Conservation (phyloP, 306 rosid genomes). For the Cucurbita moschata region DNA sequence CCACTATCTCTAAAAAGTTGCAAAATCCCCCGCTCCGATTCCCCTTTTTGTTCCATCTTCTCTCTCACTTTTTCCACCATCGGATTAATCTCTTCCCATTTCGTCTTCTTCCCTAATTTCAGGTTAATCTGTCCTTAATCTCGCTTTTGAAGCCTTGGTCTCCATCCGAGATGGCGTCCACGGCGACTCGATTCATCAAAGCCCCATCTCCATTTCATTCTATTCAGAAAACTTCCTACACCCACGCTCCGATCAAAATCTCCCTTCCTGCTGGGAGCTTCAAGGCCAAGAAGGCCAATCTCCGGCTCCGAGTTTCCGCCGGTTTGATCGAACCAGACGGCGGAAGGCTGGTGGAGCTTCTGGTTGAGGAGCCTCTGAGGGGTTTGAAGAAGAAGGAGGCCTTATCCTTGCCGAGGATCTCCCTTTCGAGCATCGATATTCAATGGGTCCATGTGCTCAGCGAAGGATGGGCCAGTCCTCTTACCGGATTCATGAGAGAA, state of each 20-base stretch:
- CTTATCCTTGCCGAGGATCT: slow-evolving; percentile 42
- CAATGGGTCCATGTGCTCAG: slow-evolving; percentile 90
- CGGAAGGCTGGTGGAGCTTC: slow-evolving; percentile 70
- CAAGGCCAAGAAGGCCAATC: slow-evolving; percentile 7
- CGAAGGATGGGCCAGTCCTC: slow-evolving; percentile 98
- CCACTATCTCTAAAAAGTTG: not conserved
- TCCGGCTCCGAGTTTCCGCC: slow-evolving; percentile 37
- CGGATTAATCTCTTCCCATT: not conserved
- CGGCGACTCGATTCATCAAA: slow-evolving; percentile 47
- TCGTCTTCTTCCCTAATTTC: not conserved
- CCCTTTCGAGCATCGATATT: slow-evolving; percentile 54
- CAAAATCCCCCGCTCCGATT: not conserved
- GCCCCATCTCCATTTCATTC: slow-evolving; percentile 28
- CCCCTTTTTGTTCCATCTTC: not conserved
- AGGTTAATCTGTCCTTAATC: not conserved
- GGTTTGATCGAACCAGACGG: slow-evolving; percentile 88
- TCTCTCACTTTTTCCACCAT: not conserved
- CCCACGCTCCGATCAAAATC: slow-evolving; percentile 33
- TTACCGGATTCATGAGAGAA: slow-evolving; percentile 82
- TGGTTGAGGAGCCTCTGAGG: slow-evolving; percentile 37
- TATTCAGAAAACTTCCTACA: slow-evolving; percentile 11
- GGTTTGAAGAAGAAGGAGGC: slow-evolving; percentile 52
- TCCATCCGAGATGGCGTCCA: slow-evolving; percentile 79
- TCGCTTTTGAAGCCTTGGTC: not conserved
- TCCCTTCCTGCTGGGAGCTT: slow-evolving; percentile 1